Evolutionary conservation across 2,329 filamentous ascomycete species (phyloP).

Genomic region (Passalora sequoiae): DNA sequence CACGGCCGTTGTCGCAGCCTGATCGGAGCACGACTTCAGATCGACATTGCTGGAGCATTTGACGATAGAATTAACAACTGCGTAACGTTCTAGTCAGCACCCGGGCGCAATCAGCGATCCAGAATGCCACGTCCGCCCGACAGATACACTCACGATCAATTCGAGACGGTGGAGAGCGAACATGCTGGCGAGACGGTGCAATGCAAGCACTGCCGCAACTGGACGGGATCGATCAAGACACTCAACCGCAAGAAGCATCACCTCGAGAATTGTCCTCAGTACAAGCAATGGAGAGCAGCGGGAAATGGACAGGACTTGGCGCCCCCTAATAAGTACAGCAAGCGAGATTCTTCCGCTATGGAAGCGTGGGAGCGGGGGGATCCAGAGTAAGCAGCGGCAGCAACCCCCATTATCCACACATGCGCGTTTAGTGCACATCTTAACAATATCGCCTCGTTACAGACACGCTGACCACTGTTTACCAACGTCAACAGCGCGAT

Average conservation of each 20-base stretch:
- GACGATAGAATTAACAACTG: no score
- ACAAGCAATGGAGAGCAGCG: conserved; percentile 27
- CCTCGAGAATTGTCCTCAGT: conserved; percentile 27
- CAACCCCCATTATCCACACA: conserved; percentile 4
- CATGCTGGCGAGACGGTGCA: conserved; percentile 28
- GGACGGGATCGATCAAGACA: conserved; percentile 31
- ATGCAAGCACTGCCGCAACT: conserved; percentile 31
- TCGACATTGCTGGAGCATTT: no score
- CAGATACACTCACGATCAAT: conserved; percentile 28
- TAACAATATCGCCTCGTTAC: conserved; percentile 6
- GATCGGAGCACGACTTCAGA: no score
- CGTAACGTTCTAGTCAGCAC: no score
- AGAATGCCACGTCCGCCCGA: conserved; percentile 26
- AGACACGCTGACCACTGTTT: background rate
- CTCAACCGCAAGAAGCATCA: conserved; percentile 33
- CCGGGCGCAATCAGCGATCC: background rate
- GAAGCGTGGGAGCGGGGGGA: conserved; percentile 18
- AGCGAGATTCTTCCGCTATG: conserved; percentile 22
- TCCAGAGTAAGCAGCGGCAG: conserved; percentile 19
- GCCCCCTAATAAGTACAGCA: conserved; percentile 30
- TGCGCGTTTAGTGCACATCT: conserved; percentile 3
- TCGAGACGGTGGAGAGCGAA: conserved; percentile 24
- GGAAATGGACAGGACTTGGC: conserved; percentile 33
- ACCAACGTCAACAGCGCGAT: conserved; percentile 5
- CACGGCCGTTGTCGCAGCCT: no score